Conservation (phyloP, 106 monocot species). For the Phalaenopsis equestris region DNA sequence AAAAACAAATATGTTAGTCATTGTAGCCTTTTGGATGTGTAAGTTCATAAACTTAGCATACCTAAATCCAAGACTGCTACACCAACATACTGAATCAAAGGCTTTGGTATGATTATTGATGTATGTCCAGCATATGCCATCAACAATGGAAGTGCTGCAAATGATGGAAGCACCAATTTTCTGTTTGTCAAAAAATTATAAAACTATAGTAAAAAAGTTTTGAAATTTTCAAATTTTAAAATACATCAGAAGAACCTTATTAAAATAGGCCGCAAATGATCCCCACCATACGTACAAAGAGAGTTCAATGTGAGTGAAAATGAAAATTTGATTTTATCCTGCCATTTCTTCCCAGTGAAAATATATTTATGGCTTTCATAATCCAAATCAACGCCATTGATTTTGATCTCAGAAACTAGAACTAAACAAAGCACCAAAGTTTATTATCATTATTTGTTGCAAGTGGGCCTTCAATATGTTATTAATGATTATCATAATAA, state of each 20-base stretch:
- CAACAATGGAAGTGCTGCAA: slow-evolving; percentile 94
- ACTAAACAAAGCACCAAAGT: neutral
- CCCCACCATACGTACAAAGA: neutral
- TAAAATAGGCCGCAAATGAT: neutral
- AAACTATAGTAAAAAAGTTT: neutral
- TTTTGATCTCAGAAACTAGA: neutral
- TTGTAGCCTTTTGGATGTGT: neutral
- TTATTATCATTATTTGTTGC: neutral
- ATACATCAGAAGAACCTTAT: neutral
- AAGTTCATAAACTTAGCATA: slow-evolving; percentile 15
- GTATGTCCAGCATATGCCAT: slow-evolving; percentile 99
- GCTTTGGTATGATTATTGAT: slow-evolving; percentile 89
- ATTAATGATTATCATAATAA: neutral
- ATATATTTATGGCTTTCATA: neutral
- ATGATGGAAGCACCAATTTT: slow-evolving; percentile 78
- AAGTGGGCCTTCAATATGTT: neutral
- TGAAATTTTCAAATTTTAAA: neutral
- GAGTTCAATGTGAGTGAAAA: neutral
- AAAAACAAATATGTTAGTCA: neutral
- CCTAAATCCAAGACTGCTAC: slow-evolving; percentile 69
- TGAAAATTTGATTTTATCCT: neutral
- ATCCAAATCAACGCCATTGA: slow-evolving; percentile 1
- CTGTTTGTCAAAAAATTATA: slow-evolving; percentile 31
- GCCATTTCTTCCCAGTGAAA: neutral
- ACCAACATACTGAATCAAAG: slow-evolving; percentile 66